These are phyloP conservation scores for Peziza echinospora DNA, from an alignment of 495 filamentous ascomycete species.

Conservation along the genomic window DNA sequence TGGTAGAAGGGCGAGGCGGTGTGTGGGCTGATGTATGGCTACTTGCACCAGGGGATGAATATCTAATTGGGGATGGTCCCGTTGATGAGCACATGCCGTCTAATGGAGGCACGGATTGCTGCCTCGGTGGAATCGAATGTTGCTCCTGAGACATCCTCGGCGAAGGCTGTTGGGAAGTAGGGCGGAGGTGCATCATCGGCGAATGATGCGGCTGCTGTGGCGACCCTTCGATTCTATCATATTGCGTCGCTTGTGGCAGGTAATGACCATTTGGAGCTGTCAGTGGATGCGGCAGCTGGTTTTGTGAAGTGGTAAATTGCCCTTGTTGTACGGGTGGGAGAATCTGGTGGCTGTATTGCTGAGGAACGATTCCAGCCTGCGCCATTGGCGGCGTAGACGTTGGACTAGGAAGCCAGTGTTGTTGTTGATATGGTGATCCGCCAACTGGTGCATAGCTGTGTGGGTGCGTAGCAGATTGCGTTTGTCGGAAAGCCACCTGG, in stretches of 20 bases:
- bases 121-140: constrained; percentile 5
- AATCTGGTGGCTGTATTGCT: constrained; percentile 6
- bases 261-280: neutral
- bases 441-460: constrained; percentile 12
- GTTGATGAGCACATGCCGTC: constrained; percentile 11
- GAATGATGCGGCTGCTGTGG: constrained; percentile 14
- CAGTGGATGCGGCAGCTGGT: neutral
- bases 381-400: constrained; percentile 17
- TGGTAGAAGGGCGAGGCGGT: constrained; percentile 3
- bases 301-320: too few species aligned
- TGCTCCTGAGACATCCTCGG: neutral
- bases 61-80: constrained; percentile 24
- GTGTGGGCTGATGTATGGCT: constrained; percentile 14
- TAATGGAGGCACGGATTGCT: constrained; percentile 13
- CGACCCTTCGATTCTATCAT: constrained; percentile 12
- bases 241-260: constrained; percentile 2
- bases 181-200: constrained; percentile 15
- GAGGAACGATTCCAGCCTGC: constrained; percentile 8
- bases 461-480: constrained; percentile 17
- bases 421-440: constrained; percentile 1
- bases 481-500: constrained; percentile 5
- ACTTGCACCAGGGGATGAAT: constrained; percentile 23
- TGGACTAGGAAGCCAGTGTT: constrained; percentile 16
- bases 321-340: too few species aligned
- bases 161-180: constrained; percentile 9